These are phyloP conservation scores for Rhexocercosporidium sp. DNA, from an alignment of 2,329 filamentous ascomycete genomes.

Conservation along the genomic window DNA sequence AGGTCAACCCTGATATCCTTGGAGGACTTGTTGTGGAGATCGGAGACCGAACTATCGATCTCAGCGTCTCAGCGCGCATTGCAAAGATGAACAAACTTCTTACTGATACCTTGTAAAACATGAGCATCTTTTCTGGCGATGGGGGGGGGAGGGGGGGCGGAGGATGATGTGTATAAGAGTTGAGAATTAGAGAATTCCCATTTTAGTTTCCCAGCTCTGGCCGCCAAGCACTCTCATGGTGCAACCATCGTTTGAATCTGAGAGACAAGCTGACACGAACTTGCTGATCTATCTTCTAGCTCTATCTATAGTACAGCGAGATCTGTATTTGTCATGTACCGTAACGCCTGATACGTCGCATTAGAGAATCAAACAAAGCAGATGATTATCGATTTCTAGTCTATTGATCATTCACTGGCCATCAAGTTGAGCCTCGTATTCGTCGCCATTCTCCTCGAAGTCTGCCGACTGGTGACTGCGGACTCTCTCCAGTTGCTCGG, in stretches of 20 bases:
- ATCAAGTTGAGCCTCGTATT: slow-evolving; percentile 65
- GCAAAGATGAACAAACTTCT: slow-evolving; percentile 99
- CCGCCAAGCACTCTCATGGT: not conserved
- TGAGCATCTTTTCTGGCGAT: slow-evolving; percentile 36
- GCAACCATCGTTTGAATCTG: not conserved
- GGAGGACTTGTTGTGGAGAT: slow-evolving; percentile 96
- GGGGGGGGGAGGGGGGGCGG: slow-evolving; percentile 33
- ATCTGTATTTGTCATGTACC: slow-evolving; percentile 5
- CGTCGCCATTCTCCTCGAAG: slow-evolving; percentile 55
- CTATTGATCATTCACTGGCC: slow-evolving; percentile 27
- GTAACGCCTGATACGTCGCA: slow-evolving; percentile 1
- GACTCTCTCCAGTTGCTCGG: slow-evolving; percentile 77
- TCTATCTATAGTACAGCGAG: slow-evolving; percentile 15
- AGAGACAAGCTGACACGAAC: not conserved
- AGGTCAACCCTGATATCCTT: slow-evolving; percentile 94
- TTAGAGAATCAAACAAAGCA: not conserved
- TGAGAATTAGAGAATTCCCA: slow-evolving; percentile 17
- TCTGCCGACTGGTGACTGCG: slow-evolving; percentile 53
- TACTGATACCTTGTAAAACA: slow-evolving; percentile 91
- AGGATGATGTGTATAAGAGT: slow-evolving; percentile 19
- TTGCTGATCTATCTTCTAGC: slow-evolving; percentile 18
- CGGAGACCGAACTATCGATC: slow-evolving; percentile 96
- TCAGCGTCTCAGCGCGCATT: slow-evolving; percentile 93
- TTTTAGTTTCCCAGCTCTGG: slow-evolving; percentile 1
- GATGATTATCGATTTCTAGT: not conserved